phyloP scores from a whole-genome alignment of 768 basidiomycete species.

The Mycena vulgaris region DNA sequence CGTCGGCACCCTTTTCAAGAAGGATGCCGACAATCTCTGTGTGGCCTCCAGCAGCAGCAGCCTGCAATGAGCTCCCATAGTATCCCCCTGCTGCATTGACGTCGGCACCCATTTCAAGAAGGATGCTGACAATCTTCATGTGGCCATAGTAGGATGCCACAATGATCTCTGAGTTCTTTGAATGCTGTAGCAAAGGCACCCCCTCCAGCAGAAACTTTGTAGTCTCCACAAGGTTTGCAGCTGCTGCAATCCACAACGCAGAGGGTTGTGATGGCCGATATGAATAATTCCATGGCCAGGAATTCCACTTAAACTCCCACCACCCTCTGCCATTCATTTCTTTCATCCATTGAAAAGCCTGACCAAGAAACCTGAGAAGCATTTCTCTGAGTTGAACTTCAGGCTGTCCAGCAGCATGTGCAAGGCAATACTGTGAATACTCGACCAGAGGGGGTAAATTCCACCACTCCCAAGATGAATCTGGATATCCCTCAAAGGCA shows the following conservation, averaged over 20 bases:
- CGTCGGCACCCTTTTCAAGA: too few relatives aligned
- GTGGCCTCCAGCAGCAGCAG: too few relatives aligned
- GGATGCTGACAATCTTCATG: background rate
- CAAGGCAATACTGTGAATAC: background rate
- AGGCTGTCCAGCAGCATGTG: background rate
- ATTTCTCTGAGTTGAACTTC: background rate
- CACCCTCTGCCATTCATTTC: too few relatives aligned
- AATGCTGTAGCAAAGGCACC: background rate
- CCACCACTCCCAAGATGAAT: too few relatives aligned
- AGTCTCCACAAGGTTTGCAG: too few relatives aligned
- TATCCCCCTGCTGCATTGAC: too few relatives aligned
- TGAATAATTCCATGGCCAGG: background rate
- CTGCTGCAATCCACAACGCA: conserved; percentile 1
- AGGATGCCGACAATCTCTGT: too few relatives aligned
- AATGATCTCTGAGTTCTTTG: background rate
- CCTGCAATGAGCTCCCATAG: too few relatives aligned
- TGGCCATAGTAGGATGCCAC: conserved; percentile 1
- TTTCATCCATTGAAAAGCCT: too few relatives aligned
- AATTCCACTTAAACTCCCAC: background rate
- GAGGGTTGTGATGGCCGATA: background rate
- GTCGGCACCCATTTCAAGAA: too few relatives aligned
- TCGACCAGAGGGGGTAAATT: background rate
- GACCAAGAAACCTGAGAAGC: background rate
- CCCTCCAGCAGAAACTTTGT: background rate
- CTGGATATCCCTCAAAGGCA: too few relatives aligned